Base-by-base conservation (phyloP, 495 filamentous ascomycete genomes). In the Penicillium roqueforti region DNA sequence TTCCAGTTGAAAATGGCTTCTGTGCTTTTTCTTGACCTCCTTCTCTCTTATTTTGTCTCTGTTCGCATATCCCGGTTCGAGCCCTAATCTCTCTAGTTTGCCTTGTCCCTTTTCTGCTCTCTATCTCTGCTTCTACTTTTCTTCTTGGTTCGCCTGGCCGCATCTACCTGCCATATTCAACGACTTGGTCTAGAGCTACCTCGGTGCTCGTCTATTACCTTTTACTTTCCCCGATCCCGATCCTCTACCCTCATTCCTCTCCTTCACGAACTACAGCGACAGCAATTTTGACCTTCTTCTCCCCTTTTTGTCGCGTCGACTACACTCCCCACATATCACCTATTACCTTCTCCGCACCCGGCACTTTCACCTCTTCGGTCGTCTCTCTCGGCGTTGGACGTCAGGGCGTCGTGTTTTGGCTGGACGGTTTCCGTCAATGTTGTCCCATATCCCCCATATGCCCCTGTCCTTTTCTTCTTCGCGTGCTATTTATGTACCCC, bases 311-410 rank as follows among this genome's bases (percentile, higher is more conserved):
- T 55, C 43, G 60, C 47, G 59, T 55, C 26, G 42, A 55, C 54
- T 54, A 59, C 54, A 56, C 59, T 53, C 56, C 49, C 45, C 41
- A 4, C 43, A 52, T 56, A 44, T 19, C 16, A 28, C 36, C 20
- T 56, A 20, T 28, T 45, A 29, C 46, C 34, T 18, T 63, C 45
- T 57, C 53, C 58, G 60, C 66, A 59, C 53, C 66, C 63, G 62
- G 62, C 71, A 58, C 62, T 71, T 71, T 66, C 54, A 54, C 42
- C 47, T 57, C 45, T 54, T 61, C 61, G 68, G 68, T 67, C 69
- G 69, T 75, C 70, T 71, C 57, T 62, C 61, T 68, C 66, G 70
- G 72, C 70, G 72, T 75, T 75, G 72, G 72, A 71, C 63, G 72
- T 72, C 72, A 67, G 70, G 72, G 69, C 69, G 66, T 72, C 69